These are phyloP conservation scores for Naganishia onofrii DNA, from an alignment of 768 basidiomycete species.

Conservation along the genomic window DNA sequence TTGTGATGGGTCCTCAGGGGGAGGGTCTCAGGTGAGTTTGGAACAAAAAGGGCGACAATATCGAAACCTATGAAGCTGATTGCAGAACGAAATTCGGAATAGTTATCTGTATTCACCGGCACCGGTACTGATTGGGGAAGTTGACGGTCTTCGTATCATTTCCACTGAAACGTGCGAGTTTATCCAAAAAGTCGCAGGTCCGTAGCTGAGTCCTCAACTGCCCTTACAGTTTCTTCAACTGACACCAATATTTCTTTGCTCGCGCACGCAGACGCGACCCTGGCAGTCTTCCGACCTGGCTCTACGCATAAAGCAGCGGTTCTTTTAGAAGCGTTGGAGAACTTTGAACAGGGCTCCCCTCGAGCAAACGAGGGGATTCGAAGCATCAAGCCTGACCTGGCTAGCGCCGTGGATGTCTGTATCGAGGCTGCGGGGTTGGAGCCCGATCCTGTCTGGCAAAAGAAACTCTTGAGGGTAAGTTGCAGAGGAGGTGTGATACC, in stretches of 20 bases:
- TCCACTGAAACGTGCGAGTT: conserved; percentile 78
- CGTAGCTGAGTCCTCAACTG: conserved; percentile 36
- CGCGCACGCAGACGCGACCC: conserved; percentile 62
- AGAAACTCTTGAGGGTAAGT: conserved; percentile 17
- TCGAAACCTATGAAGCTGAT: background rate
- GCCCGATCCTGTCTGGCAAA: conserved; percentile 65
- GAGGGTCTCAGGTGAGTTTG: conserved; percentile 73
- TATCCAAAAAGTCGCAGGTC: conserved; percentile 89
- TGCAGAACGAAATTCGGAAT: background rate
- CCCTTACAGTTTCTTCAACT: too few species aligned
- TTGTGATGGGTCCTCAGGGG: conserved; percentile 89
- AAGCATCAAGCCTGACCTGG: conserved; percentile 79
- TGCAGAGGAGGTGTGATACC: background rate
- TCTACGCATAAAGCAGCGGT: conserved; percentile 89
- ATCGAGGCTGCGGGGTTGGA: conserved; percentile 91
- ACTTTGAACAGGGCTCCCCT: conserved; percentile 75
- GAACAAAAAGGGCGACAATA: too few species aligned
- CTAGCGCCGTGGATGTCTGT: conserved; percentile 81
- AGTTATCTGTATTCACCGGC: conserved; percentile 79
- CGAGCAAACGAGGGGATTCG: conserved; percentile 92
- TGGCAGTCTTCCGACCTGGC: conserved; percentile 85
- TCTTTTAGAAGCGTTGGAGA: conserved; percentile 86
- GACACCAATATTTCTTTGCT: too few species aligned
- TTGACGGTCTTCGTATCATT: conserved; percentile 83
- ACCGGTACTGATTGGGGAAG: conserved; percentile 75